Evolutionary conservation across 306 rosid species (phyloP), one percentile per base, ranked within the genome.

Genomic region (Casuarina equisetifolia): DNA sequence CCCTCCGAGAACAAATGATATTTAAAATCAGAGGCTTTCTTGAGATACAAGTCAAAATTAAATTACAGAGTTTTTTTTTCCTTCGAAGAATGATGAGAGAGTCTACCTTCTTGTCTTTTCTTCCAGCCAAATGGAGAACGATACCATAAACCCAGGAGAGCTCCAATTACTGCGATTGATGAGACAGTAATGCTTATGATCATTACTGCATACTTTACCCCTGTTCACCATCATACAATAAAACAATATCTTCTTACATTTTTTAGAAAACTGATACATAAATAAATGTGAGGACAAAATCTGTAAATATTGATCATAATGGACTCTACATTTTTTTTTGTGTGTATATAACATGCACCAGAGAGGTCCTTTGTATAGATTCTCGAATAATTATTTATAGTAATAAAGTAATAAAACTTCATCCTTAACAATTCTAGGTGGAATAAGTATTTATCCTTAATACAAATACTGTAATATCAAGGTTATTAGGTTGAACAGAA

Each of bases 71-170:
- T 13, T 48, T 48, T 13, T 48, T 48, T 48, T 3, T 13, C 51
- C 51, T 48, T 48, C 5, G 38, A 38, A n/a, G 1, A 7, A 68
- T 25, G 25, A 25, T 25, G 32, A 25, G 32, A 25, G 1, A 20
- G 35, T 59, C 4, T 3, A 32, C 79, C 74, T 76, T 35, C 45
- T 44, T 48, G 51, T 62, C 68, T 38, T 32, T 55, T 81, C 53
- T 76, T 80, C 76, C 48, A 45, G 40, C 54, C 20, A 5, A n/a
- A 69, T 40, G 42, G 46, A 9, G 50, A 19, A 61, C 36, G 42
- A 50, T 54, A 78, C 69, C 17, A 74, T 17, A 85, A 74, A 72
- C 71, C 70, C 0, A 74, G 15, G 4, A 84, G 54, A 35, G 72
- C 32, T 17, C 69, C 75, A 48, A 74, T 63, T 64, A 68, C 73